phyloP scores from a whole-genome alignment of 2,329 filamentous ascomycete genomes.

The Thermochaetoides dissita region DNA sequence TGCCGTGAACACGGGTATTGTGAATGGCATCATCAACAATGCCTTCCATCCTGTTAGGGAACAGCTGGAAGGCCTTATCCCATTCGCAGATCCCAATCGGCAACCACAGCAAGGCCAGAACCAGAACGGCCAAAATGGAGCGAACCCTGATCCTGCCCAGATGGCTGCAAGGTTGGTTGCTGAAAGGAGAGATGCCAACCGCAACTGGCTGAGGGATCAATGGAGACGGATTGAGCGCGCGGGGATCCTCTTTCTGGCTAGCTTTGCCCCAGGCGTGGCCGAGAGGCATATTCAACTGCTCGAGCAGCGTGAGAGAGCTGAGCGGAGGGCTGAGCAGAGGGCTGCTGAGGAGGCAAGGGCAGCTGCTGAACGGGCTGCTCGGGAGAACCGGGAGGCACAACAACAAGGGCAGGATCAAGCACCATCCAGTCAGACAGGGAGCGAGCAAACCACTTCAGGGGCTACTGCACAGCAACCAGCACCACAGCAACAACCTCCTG shows the following conservation, averaged over 20 bases:
- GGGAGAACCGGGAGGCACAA: constrained; percentile 2
- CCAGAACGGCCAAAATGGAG: background rate
- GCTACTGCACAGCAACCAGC: constrained; percentile 1
- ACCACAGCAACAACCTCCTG: background rate
- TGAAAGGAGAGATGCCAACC: constrained; percentile 29
- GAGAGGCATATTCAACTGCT: constrained; percentile 49
- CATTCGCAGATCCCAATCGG: constrained; percentile 30
- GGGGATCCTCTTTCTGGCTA: constrained; percentile 49
- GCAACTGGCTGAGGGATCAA: constrained; percentile 35
- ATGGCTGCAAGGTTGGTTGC: constrained; percentile 41
- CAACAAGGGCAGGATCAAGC: background rate
- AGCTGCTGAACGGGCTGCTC: constrained; percentile 19
- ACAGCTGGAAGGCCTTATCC: constrained; percentile 46
- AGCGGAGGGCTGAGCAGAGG: constrained; percentile 30
- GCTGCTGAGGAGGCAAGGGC: constrained; percentile 29
- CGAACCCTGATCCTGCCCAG: constrained; percentile 31
- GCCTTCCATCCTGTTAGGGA: constrained; percentile 42
- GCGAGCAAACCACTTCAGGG: background rate
- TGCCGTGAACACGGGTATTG: constrained; percentile 43
- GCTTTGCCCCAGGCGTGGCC: constrained; percentile 50
- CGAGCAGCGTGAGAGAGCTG: constrained; percentile 36
- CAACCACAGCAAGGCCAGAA: constrained; percentile 13
- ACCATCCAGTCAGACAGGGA: too few relatives aligned
- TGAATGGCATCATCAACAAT: constrained; percentile 41
- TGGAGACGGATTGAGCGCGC: constrained; percentile 44